Percentiles rank a stretch among this genome's conserved stretches.
Evolutionary conservation across 139 green algal species (phyloP).

Genomic region (Coelastrella sp.): DNA sequence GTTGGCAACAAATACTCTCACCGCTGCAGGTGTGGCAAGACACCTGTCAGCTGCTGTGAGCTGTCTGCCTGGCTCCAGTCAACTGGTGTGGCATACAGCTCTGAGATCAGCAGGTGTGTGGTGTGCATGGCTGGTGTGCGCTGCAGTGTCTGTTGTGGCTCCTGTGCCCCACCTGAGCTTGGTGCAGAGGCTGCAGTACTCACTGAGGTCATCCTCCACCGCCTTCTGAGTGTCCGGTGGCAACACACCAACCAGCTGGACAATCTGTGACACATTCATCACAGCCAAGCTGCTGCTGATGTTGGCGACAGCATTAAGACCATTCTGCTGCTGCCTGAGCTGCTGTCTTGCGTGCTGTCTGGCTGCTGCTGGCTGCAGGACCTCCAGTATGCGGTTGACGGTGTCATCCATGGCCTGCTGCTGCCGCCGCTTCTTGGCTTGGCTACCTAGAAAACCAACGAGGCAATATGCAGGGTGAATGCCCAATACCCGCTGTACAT

Average conservation of each 20-base stretch:
- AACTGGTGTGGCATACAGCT: too few species aligned
- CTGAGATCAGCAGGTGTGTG: background rate
- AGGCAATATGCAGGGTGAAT: too few species aligned
- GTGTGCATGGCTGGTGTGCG: background rate
- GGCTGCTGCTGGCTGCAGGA: conserved; percentile 51
- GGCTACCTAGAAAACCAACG: conserved; percentile 26
- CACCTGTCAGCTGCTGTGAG: too few species aligned
- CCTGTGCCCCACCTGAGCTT: conserved; percentile 2
- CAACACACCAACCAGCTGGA: conserved; percentile 2
- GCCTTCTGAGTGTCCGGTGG: conserved; percentile 21
- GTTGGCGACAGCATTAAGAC: background rate
- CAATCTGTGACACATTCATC: conserved; percentile 35
- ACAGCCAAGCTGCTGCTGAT: conserved; percentile 19
- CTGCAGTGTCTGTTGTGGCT: background rate
- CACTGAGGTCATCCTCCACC: conserved; percentile 48
- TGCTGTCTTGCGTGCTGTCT: background rate
- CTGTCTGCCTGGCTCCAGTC: too few species aligned
- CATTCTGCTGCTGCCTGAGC: conserved; percentile 5
- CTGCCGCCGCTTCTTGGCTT: conserved; percentile 44
- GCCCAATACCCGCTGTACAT: background rate
- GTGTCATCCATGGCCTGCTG: conserved; percentile 50
- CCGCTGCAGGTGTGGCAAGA: too few species aligned
- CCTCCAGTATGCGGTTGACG: conserved; percentile 52
- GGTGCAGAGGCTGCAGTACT: conserved; percentile 26
- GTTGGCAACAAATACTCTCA: too few species aligned